A percentile compares a stretch with the other conserved stretches of the same genome.
phyloP scores from a whole-genome alignment of 208 protist species.

The Acanthamoeba sp. region DNA sequence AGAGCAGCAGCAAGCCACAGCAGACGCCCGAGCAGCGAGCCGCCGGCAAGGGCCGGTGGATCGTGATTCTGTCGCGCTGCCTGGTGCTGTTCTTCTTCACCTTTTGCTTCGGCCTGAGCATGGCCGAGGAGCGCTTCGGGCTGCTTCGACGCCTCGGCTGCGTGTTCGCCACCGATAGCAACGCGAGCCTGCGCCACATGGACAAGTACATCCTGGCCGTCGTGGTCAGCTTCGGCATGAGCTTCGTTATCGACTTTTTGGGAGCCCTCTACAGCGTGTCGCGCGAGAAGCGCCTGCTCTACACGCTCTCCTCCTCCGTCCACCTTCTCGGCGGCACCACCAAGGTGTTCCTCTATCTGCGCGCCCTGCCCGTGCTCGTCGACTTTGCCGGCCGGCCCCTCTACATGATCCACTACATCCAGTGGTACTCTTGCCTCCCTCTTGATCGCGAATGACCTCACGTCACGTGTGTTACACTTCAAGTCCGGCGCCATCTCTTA shows the following conservation, averaged over 20 bases:
- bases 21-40: neutral
- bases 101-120: neutral
- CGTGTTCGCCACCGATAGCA: neutral
- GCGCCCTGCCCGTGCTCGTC: neutral
- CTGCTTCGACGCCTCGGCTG: neutral
- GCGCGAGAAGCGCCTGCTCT: conserved; percentile 33
- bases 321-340: conserved; percentile 27
- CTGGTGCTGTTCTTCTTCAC: conserved; percentile 29
- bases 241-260: conserved; percentile 35
- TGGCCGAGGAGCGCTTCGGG: conserved; percentile 22
- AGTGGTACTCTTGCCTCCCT: neutral
- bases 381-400: conserved; percentile 38
- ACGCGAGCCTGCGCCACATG: neutral
- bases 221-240: conserved; percentile 42
- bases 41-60: conserved; percentile 28
- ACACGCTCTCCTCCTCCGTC: conserved; percentile 37
- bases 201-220: conserved; percentile 50
- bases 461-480: neutral
- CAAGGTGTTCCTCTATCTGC: conserved; percentile 39
- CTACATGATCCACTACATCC: conserved; percentile 31
- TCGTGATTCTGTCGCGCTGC: conserved; percentile 12
- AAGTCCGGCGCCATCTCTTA: neutral
- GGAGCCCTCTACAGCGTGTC: conserved; percentile 42
- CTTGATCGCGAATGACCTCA: neutral
- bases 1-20: neutral